Percentiles rank a stretch among this genome's conserved stretches.
Conservation (phyloP, 331 rosid genomes). For the Ulmus americana region DNA sequence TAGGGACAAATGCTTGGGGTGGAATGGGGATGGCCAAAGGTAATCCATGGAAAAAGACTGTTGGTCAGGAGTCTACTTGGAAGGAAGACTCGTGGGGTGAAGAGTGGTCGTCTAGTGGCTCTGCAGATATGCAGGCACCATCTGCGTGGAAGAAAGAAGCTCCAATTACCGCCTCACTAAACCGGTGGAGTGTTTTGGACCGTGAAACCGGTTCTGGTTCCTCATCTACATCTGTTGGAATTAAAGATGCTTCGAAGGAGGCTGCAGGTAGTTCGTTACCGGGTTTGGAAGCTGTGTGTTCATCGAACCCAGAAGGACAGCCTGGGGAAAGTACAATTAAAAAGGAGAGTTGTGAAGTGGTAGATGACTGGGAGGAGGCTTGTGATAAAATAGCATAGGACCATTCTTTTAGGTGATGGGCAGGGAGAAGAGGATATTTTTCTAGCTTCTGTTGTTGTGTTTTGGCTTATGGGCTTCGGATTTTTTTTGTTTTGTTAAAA, state of each 20-base stretch:
- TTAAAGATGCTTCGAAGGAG: constrained; percentile 29
- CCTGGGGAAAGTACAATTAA: constrained; percentile 21
- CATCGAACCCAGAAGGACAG: constrained; percentile 23
- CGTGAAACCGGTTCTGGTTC: constrained; percentile 38
- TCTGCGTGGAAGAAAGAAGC: constrained; percentile 41
- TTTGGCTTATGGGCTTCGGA: background rate
- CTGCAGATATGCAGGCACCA: constrained; percentile 27
- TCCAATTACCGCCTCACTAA: constrained; percentile 41
- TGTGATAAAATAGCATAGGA: constrained; percentile 31
- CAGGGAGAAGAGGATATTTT: constrained; percentile 13
- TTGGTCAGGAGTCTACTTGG: constrained; percentile 36
- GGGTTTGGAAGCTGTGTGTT: constrained; percentile 28
- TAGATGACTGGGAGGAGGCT: constrained; percentile 85
- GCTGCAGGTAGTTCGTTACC: constrained; percentile 13
- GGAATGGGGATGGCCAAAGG: constrained; percentile 38
- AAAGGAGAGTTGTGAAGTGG: constrained; percentile 52
- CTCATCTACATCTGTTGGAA: constrained; percentile 26
- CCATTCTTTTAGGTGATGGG: constrained; percentile 7
- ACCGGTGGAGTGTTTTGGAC: constrained; percentile 45
- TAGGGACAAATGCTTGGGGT: constrained; percentile 64
- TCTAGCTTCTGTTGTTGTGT: constrained; percentile 23
- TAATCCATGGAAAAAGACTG: constrained; percentile 66
- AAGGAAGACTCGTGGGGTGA: constrained; percentile 43
- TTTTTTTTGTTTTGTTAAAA: background rate
- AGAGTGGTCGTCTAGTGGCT: constrained; percentile 34